Evolutionary conservation across 2,329 filamentous ascomycete species (phyloP), one percentile per base, ranked within the genome.

Genomic region (Penicillium sp.): DNA sequence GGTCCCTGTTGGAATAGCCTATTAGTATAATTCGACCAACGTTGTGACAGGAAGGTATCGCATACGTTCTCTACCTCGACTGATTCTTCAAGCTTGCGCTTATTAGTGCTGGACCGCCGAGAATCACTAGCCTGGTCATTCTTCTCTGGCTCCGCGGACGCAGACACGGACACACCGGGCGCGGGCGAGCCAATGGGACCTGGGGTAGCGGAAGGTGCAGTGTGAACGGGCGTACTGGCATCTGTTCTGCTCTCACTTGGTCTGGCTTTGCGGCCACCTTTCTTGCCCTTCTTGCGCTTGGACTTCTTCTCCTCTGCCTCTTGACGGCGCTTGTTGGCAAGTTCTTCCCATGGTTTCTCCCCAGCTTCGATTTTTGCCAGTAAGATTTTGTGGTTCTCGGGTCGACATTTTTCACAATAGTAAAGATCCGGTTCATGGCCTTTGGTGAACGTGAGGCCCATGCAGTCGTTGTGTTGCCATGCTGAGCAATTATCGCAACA

Each of bases 381-480:
- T 3, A 97, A 84, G 56, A 88, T 86, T 62, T 85, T 86, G 76
- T 99, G 94, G 58, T 92, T 86, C 52, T 91, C 83, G 0, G 94
- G 94, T 48, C 83, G 83, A 77, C 94, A 97, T 74, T 88, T 79
- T 74, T 99, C 94, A 75, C 94, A 99, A 75, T 88, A 95, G 77
- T 99, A 99, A 73, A 89, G 82, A 56, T 89, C 89, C 29, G 89
- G 88, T 51, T 90, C 81, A 66, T 92, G 85, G 55, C 92, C 76
- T 53, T 82, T 89, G 31, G 87, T 84, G 64, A 89, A 91, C 44
- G 88, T 85, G 66, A 97, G 84, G 49, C 90, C 91, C 80, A 99
- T 90, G 71, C 94, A 99, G 59, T 95, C 88, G 68, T 97, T 97
- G 75, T 99, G 94, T 75, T 99, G 94, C 94, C 94, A 99, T 40